phyloP scores from a whole-genome alignment of 2,329 filamentous ascomycete genomes.

The Talaromyces sp. region DNA sequence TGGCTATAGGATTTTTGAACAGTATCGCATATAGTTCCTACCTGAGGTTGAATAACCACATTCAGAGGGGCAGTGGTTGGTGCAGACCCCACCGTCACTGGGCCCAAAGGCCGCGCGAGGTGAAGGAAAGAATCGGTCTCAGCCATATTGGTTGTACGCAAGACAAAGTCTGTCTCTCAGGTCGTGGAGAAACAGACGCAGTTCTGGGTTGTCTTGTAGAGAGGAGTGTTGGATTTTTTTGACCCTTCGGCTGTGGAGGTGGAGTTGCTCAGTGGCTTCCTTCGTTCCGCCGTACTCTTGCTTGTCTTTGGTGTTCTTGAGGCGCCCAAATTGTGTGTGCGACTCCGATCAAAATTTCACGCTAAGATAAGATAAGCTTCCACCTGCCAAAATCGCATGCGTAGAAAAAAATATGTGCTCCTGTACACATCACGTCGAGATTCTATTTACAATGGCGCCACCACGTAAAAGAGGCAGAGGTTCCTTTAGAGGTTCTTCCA shows the following conservation, averaged over 20 bases:
- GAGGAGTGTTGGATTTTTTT: slow-evolving; percentile 20
- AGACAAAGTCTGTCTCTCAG: slow-evolving; percentile 17
- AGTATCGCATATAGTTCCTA: slow-evolving; percentile 44
- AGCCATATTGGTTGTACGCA: slow-evolving; percentile 62
- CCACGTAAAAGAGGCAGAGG: slow-evolving; percentile 29
- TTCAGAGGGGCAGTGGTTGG: slow-evolving; percentile 85
- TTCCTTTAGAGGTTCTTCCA: slow-evolving; percentile 1
- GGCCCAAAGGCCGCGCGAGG: slow-evolving; percentile 84
- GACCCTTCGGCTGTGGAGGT: slow-evolving; percentile 24
- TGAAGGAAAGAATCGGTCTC: slow-evolving; percentile 84
- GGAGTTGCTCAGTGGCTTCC: slow-evolving; percentile 20
- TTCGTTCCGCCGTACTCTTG: slow-evolving; percentile 24
- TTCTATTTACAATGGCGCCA: slow-evolving; percentile 25
- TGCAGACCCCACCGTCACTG: slow-evolving; percentile 70
- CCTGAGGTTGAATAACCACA: slow-evolving; percentile 93
- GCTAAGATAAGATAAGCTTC: slow-evolving; percentile 45
- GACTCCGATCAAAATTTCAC: slow-evolving; percentile 36
- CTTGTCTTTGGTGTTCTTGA: slow-evolving; percentile 17
- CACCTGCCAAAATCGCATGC: neutral
- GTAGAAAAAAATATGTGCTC: slow-evolving; percentile 18
- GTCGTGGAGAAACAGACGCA: slow-evolving; percentile 21
- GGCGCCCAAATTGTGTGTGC: slow-evolving; percentile 39
- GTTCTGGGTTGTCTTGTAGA: slow-evolving; percentile 16
- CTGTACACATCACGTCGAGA: neutral
- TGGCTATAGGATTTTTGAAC: no score